Conservation (phyloP, 176 grass and related monocot genomes). For the Alloteropsis semialata region DNA sequence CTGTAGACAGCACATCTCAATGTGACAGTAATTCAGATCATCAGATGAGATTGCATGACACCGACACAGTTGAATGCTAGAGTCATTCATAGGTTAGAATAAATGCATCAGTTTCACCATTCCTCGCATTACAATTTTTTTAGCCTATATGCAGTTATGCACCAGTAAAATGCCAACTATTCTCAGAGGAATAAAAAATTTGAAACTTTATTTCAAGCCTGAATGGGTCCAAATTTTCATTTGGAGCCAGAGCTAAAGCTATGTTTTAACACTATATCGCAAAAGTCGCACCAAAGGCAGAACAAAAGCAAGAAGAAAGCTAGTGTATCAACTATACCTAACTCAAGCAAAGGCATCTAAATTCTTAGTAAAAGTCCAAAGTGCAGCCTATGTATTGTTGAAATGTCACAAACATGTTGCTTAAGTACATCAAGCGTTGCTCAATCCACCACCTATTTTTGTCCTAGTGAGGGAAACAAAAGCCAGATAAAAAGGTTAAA, state of each 20-base stretch:
- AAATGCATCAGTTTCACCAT: neutral
- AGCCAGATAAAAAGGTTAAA: neutral
- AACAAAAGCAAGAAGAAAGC: slow-evolving; percentile 8
- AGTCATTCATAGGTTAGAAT: slow-evolving; percentile 5
- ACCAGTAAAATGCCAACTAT: neutral
- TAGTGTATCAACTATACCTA: slow-evolving; percentile 21
- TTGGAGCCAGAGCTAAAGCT: neutral
- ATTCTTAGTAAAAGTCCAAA: slow-evolving; percentile 2
- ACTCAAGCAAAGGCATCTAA: slow-evolving; percentile 10
- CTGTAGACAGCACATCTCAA: neutral
- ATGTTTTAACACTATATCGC: slow-evolving; percentile 1
- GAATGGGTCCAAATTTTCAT: neutral
- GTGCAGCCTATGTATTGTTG: neutral
- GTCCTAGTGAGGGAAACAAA: slow-evolving; percentile 1
- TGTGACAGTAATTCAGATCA: neutral
- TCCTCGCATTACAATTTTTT: neutral
- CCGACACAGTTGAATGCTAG: slow-evolving; percentile 1
- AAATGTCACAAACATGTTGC: neutral
- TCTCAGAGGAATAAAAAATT: neutral
- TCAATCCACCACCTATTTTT: slow-evolving; percentile 4
- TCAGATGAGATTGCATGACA: neutral
- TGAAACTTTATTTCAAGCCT: neutral
- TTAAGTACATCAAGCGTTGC: neutral
- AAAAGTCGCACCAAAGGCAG: slow-evolving; percentile 6
- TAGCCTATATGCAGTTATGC: neutral